Conservation (phyloP, 495 filamentous ascomycete species). For the Neurospora sp. region DNA sequence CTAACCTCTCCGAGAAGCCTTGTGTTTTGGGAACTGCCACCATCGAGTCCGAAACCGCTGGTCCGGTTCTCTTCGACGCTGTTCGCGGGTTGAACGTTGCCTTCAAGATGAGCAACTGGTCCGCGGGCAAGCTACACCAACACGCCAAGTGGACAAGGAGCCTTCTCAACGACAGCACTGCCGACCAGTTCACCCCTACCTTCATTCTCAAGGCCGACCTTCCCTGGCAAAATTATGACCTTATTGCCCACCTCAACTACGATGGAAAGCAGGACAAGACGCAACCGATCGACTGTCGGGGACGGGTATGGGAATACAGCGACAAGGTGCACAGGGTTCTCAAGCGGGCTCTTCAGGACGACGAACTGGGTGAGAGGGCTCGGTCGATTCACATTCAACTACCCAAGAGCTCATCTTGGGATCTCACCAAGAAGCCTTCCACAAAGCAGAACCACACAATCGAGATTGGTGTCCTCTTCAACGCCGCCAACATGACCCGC, state of each 20-base stretch:
- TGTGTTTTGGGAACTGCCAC: slow-evolving; percentile 38
- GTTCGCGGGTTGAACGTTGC: slow-evolving; percentile 66
- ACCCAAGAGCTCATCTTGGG: slow-evolving; percentile 32
- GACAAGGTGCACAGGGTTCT: slow-evolving; percentile 52
- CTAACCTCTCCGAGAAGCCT: slow-evolving; percentile 55
- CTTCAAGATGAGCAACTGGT: slow-evolving; percentile 87
- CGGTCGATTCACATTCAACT: slow-evolving; percentile 50
- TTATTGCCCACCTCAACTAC: slow-evolving; percentile 29
- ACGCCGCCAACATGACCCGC: slow-evolving; percentile 59
- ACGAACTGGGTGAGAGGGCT: slow-evolving; percentile 52
- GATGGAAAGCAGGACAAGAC: slow-evolving; percentile 7
- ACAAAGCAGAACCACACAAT: slow-evolving; percentile 25
- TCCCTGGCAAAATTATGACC: slow-evolving; percentile 62
- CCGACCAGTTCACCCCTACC: slow-evolving; percentile 70
- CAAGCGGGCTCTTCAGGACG: slow-evolving; percentile 45
- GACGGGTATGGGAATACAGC: slow-evolving; percentile 25
- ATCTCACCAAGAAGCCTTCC: slow-evolving; percentile 18
- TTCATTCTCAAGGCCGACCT: slow-evolving; percentile 69
- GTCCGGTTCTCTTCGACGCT: slow-evolving; percentile 55
- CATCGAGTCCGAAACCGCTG: slow-evolving; percentile 21
- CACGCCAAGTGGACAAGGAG: slow-evolving; percentile 61
- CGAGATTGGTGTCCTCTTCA: slow-evolving; percentile 57
- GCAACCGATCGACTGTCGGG: slow-evolving; percentile 19
- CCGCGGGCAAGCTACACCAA: slow-evolving; percentile 56
- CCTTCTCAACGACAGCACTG: slow-evolving; percentile 61